Evolutionary conservation across 1,284 basidiomycete genomes (phyloP).

Genomic region (Lentinula novae-zelandiae): DNA sequence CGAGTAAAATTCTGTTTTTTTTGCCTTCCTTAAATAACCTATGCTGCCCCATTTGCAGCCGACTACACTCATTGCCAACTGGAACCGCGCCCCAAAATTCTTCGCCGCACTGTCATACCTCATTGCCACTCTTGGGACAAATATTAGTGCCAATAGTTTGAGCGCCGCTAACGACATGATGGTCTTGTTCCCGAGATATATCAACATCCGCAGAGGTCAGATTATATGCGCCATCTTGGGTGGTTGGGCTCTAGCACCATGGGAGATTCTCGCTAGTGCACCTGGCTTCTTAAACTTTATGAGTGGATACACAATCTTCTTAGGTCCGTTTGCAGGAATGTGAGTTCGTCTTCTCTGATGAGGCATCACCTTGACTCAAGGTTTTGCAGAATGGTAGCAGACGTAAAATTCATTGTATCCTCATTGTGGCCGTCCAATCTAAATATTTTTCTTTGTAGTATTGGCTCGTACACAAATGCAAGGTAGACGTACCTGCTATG

Average conservation of each 20-base stretch:
- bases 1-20: constrained; percentile 41
- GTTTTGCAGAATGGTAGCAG: constrained; percentile 52
- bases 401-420: constrained; percentile 38
- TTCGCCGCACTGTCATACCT: constrained; percentile 66
- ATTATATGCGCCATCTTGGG: constrained; percentile 70
- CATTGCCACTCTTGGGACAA: constrained; percentile 44
- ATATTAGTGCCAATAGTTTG: constrained; percentile 73
- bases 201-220: constrained; percentile 76
- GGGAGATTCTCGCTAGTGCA: constrained; percentile 54
- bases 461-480: constrained; percentile 60
- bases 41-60: neutral
- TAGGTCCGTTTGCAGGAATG: constrained; percentile 72
- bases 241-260: constrained; percentile 59
- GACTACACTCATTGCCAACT: constrained; percentile 22
- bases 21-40: neutral
- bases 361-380: neutral
- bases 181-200: constrained; percentile 60
- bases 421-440: constrained; percentile 5
- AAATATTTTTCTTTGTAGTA: constrained; percentile 36
- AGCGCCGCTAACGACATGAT: constrained; percentile 78
- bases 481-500: constrained; percentile 69
- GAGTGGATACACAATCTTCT: constrained; percentile 70
- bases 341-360: constrained; percentile 22
- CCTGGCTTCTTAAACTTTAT: constrained; percentile 54
- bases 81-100: constrained; percentile 77